Conservation (phyloP, 192 early-diverging fungal species). For the Pilaira anomala region DNA sequence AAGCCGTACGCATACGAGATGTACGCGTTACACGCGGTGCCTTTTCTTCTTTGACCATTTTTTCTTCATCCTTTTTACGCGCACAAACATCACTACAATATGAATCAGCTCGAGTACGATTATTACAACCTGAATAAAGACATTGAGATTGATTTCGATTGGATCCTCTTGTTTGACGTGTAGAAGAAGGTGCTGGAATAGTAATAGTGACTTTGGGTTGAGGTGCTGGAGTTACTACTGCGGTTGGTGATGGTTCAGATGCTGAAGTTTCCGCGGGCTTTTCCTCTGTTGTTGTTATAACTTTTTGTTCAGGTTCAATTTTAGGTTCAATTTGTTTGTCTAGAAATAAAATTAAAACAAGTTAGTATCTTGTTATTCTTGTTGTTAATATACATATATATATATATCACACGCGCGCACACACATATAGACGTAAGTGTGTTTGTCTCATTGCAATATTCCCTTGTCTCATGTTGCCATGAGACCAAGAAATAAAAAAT, state of each 20-base stretch:
- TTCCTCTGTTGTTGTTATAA: no score
- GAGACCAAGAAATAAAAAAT: no score
- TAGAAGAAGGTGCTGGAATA: not conserved
- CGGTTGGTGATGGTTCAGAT: no score
- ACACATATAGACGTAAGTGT: not conserved
- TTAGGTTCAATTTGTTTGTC: no score
- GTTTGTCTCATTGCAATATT: not conserved
- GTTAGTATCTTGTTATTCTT: no score
- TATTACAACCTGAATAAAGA: conserved; percentile 17
- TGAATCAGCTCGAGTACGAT: conserved; percentile 23
- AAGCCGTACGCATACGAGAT: no score
- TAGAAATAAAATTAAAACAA: no score
- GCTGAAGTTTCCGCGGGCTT: no score
- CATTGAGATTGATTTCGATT: conserved; percentile 12
- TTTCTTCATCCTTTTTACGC: not conserved
- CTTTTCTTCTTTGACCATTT: not conserved
- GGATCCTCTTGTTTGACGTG: conserved; percentile 3
- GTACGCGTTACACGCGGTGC: no score
- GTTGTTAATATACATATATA: no score
- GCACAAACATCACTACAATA: conserved; percentile 32
- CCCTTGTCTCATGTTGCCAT: no score
- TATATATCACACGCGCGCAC: not conserved
- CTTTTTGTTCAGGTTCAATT: no score
- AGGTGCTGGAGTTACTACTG: not conserved
- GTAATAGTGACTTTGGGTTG: not conserved